These are phyloP conservation scores for Astrocystis sublimbata DNA, from an alignment of 495 filamentous ascomycete genomes.

Conservation along the genomic window DNA sequence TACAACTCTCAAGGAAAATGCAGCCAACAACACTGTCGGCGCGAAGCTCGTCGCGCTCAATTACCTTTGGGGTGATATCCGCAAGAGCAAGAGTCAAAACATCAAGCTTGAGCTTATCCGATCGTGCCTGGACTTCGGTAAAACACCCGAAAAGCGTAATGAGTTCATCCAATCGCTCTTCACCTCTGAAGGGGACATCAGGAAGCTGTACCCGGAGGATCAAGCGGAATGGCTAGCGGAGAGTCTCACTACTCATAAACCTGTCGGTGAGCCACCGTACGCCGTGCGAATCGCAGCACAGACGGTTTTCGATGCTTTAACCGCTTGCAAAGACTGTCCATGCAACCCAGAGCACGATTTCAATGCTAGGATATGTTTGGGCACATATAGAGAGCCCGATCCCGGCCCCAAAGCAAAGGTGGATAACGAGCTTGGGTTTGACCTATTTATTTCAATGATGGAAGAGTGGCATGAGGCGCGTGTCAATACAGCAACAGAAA, in stretches of 20 bases:
- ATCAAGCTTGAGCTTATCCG: not conserved
- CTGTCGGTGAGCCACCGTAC: not conserved
- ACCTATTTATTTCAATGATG: constrained; percentile 8
- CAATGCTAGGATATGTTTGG: not conserved
- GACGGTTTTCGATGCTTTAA: not conserved
- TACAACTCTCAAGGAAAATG: too few relatives aligned
- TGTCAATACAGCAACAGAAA: not conserved
- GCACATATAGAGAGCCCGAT: constrained; percentile 3
- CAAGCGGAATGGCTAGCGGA: not conserved
- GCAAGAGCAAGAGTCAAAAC: not conserved
- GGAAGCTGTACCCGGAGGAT: not conserved
- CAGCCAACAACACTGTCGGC: not conserved
- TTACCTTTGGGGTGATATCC: not conserved
- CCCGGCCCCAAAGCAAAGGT: not conserved
- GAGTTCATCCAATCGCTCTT: not conserved
- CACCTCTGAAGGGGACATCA: not conserved
- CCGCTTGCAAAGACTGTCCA: constrained; percentile 5
- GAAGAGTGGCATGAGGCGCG: constrained; percentile 8
- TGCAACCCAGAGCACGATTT: constrained; percentile 5
- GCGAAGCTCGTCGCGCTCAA: not conserved
- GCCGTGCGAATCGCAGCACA: constrained; percentile 1
- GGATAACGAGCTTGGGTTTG: not conserved
- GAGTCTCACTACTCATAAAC: not conserved
- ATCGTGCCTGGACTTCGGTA: not conserved
- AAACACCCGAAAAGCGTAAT: not conserved